A percentile compares a stretch with the other conserved stretches of the same genome.
These are phyloP conservation scores for Amphichorda felina DNA, from an alignment of 2,329 filamentous ascomycete species.

Conservation along the genomic window DNA sequence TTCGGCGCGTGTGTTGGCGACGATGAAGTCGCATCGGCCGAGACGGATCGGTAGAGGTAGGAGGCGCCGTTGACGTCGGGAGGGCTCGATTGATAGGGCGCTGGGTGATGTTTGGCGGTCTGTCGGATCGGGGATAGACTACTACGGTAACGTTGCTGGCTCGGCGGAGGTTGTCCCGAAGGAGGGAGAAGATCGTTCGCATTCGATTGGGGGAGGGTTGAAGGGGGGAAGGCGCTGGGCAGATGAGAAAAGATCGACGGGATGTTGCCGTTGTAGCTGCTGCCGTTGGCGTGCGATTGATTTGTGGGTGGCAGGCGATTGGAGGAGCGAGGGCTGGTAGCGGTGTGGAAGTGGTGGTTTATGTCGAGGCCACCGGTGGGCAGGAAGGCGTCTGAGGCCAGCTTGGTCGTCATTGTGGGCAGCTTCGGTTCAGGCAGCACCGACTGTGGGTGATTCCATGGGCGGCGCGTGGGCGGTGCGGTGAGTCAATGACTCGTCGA, in stretches of 20 bases:
- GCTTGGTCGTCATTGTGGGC: background rate
- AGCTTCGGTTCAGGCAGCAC: too few species aligned
- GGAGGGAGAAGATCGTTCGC: background rate
- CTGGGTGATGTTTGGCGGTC: background rate
- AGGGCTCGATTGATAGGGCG: background rate
- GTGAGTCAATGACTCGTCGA: too few species aligned
- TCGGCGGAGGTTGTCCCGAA: background rate
- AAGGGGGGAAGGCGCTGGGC: background rate
- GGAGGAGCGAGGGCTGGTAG: background rate
- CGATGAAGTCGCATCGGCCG: constrained; percentile 1
- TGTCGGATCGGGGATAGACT: background rate
- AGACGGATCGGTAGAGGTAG: constrained; percentile 2
- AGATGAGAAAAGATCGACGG: constrained; percentile 1
- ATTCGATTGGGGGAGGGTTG: background rate
- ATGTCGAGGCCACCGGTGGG: background rate
- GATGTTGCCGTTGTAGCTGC: background rate
- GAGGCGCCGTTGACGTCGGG: constrained; percentile 1
- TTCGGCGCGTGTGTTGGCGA: background rate
- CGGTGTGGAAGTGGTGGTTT: background rate
- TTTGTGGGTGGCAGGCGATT: background rate
- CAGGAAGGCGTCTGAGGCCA: constrained; percentile 2
- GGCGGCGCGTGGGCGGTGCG: too few species aligned
- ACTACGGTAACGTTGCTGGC: background rate
- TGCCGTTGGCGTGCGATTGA: background rate
- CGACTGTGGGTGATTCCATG: too few species aligned